phyloP scores from a whole-genome alignment of 2,329 filamentous ascomycete genomes.

The Knoxdaviesia capensis region DNA sequence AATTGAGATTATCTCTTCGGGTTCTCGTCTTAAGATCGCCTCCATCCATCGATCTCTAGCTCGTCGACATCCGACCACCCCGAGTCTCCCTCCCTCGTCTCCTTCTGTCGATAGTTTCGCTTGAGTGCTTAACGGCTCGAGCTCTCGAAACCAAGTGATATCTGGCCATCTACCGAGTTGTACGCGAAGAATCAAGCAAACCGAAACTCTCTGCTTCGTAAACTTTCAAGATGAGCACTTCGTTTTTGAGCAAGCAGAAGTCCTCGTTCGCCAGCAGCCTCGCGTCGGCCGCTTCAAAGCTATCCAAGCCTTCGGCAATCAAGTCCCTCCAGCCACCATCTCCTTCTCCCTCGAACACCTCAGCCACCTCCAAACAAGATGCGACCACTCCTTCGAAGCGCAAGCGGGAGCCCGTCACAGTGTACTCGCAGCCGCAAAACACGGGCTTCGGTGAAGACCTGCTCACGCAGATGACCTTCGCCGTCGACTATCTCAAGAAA shows the following conservation, averaged over 20 bases:
- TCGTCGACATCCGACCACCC: too few relatives aligned
- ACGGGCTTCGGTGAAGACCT: slow-evolving; percentile 61
- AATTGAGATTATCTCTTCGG: too few relatives aligned
- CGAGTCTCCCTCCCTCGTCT: too few relatives aligned
- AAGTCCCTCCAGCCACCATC: slow-evolving; percentile 35
- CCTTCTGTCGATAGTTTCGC: too few relatives aligned
- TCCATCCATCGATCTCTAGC: too few relatives aligned
- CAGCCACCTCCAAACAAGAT: slow-evolving; percentile 24
- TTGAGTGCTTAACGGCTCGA: too few relatives aligned
- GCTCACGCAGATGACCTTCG: slow-evolving; percentile 74
- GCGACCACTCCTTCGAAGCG: slow-evolving; percentile 43
- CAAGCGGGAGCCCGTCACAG: slow-evolving; percentile 34
- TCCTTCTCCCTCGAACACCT: slow-evolving; percentile 37
- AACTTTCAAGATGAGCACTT: too few relatives aligned
- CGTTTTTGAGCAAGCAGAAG: slow-evolving; percentile 44
- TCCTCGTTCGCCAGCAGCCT: slow-evolving; percentile 41
- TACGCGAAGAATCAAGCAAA: too few relatives aligned
- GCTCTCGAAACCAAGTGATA: too few relatives aligned
- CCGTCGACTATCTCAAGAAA: slow-evolving; percentile 62
- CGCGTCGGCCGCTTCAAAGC: slow-evolving; percentile 41
- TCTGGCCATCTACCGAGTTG: too few relatives aligned
- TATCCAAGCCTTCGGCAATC: slow-evolving; percentile 30
- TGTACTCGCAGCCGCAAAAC: slow-evolving; percentile 60
- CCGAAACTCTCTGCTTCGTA: too few relatives aligned
- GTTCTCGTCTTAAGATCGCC: too few relatives aligned